Evolutionary conservation across 2,329 filamentous ascomycete genomes (phyloP), one percentile per base, ranked within the genome.

Genomic region (Verticillium zaregamsianum): DNA sequence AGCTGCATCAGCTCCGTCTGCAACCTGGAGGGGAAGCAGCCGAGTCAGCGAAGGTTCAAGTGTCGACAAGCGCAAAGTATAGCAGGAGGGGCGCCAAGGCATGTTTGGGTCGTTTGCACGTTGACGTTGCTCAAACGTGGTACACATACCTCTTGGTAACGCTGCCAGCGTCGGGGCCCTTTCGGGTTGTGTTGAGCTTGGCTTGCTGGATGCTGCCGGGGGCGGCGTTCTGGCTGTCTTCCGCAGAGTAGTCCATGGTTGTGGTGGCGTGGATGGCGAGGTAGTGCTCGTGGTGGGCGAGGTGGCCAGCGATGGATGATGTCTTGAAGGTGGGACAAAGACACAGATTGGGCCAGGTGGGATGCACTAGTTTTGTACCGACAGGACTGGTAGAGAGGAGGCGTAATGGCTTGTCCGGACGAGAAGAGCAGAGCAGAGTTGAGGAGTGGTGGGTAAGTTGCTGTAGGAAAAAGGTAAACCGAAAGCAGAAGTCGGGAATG

Each of bases 1-100:
- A 99, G 88, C 76, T 95, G 90, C 94, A 99, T 98, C 68, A 99
- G 85, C 79, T 99, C 95, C 57, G 93, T 96, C 79, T 99, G 95
- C 62, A 99, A 84, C 71, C 95, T 98, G 72, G 33, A 23, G 33
- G 14, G 33, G 25, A 28, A 37, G 9, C 23, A 32, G 3, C n/a
- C 28, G 28, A 28, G 62, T 64, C 39, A 64, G 61, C 55, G 33
- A 39, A 3, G 20, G 45, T 20, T 52, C 45, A n/a, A n/a, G 45
- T 5, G 2, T 12, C 12, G 45, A 52, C 45, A 52, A 52, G 45
- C 45, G 45, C 12, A 52, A 25, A 25, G 5, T 49, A 54, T 64
- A 57, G 37, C 55, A 15, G n/a, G 31, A 23, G n/a, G 28, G 25
- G n/a, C 33, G 17, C 11, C 39, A 1, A 35, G 33, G 55, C 39